Conservation (phyloP, 148 eudicot genomes). For the Fagopyrum tataricum region DNA sequence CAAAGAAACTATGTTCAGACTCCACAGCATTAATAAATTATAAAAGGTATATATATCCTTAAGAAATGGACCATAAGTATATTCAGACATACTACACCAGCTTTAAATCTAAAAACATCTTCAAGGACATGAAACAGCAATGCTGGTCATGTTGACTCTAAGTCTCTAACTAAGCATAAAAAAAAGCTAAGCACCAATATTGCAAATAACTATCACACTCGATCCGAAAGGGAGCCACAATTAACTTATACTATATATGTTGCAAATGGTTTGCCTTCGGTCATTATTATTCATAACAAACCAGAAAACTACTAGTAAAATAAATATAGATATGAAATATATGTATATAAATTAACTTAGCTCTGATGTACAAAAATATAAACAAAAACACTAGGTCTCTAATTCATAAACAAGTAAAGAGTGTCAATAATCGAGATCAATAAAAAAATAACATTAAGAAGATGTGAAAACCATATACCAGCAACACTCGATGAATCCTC, state of each 20-base stretch:
- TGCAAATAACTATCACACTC: background rate
- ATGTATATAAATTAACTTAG: background rate
- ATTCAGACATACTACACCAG: background rate
- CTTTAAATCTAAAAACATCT: background rate
- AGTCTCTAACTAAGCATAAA: no score
- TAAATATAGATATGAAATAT: background rate
- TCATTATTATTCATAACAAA: background rate
- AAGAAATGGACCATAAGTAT: background rate
- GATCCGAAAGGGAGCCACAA: background rate
- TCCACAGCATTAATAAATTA: background rate
- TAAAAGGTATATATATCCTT: slow-evolving; percentile 2
- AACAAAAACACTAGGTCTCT: background rate
- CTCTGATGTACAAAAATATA: background rate
- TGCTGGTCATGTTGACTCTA: background rate
- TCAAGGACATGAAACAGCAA: background rate
- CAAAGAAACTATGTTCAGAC: background rate
- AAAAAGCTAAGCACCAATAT: background rate
- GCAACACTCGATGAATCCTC: slow-evolving; percentile 87
- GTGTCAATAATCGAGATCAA: background rate
- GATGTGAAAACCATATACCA: slow-evolving; percentile 27
- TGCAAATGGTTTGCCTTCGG: background rate
- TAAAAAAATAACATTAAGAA: background rate
- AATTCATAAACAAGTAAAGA: background rate
- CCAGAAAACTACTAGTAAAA: background rate
- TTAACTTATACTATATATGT: background rate